Base-by-base conservation (phyloP, 2,329 filamentous ascomycete species). In the Keithomyces neogunnii region DNA sequence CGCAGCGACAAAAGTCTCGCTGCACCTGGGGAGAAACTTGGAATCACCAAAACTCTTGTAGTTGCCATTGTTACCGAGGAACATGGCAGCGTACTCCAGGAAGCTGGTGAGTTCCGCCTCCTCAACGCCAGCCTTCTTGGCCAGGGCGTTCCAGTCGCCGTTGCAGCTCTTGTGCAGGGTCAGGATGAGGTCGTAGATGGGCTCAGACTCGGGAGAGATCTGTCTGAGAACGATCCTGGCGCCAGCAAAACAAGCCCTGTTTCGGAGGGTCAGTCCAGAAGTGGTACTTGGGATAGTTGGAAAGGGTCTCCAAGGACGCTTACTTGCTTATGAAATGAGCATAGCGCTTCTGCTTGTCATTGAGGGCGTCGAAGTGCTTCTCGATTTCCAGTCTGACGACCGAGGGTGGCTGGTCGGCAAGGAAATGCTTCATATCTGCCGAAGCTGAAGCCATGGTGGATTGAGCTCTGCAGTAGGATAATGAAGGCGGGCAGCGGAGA, bases 361-460 rank as follows among this genome's bases (percentile, higher is more conserved):
- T 78, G 55, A 93, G 70, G 36, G 84, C 82, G 51, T 92, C 86
- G 62, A 97, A 99, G 71, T 97, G 92, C 65, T 89, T 88, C 72
- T 89, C 89, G 67, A 97, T 93, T 67, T 89, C 85, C 47, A 99
- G 81, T 46, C 85, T 83, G 53, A 96, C 92, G 51, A 96, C 82
- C 47, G 85, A 87, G 1, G 93, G 93, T 45, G 93, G 93, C 57
- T 86, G 85, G 69, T 99, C 93, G 45, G 93, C 91, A 55, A 95
- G 79, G 68, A 95, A 96, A 65, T 95, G 86, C 67, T 75, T 74
- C 56, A 84, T 73, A 57, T 84, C 81, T 59, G 77, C 69, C 52
- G 78, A 69, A 60, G 33, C 33, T 11, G 33, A 29, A 30, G 82
- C 73, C 79, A 85, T 84, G 57, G 66, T 73, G 61, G 64, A 59